Evolutionary conservation across 768 basidiomycete genomes (phyloP).

Genomic region (Coprinopsis marcescibilis): DNA sequence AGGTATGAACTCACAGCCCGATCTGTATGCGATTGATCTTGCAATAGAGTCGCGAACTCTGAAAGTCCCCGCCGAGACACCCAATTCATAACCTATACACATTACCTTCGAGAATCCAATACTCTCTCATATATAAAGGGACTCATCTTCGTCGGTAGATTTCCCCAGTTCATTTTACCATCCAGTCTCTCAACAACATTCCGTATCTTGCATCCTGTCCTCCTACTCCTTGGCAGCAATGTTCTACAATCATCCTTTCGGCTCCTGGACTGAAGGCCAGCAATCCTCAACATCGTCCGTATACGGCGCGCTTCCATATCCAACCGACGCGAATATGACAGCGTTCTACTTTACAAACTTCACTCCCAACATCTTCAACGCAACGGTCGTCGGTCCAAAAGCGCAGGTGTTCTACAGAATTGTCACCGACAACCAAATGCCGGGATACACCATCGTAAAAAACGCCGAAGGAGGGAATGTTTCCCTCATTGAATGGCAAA

Average conservation of each 20-base stretch:
- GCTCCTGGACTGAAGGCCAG: constrained; percentile 28
- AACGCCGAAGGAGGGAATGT: constrained; percentile 40
- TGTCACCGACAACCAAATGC: constrained; percentile 42
- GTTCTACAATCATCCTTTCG: constrained; percentile 35
- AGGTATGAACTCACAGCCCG: too few relatives aligned
- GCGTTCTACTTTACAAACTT: constrained; percentile 46
- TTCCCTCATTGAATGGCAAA: constrained; percentile 56
- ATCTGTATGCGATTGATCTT: too few relatives aligned
- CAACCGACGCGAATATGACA: constrained; percentile 27
- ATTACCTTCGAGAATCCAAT: neutral
- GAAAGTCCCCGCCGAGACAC: neutral
- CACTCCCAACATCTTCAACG: constrained; percentile 50
- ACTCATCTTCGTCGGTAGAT: neutral
- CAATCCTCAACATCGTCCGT: constrained; percentile 40
- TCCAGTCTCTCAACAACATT: neutral
- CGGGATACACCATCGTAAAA: constrained; percentile 50
- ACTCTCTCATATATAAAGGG: neutral
- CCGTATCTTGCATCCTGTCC: constrained; percentile 1
- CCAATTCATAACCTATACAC: neutral
- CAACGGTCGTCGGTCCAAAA: constrained; percentile 44
- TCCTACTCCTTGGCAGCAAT: constrained; percentile 12
- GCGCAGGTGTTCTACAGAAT: constrained; percentile 43
- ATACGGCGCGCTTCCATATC: constrained; percentile 60
- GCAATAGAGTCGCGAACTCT: neutral
- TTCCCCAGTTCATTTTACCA: neutral